Evolutionary conservation across 495 filamentous ascomycete species (phyloP).

Genomic region (Hypoxylon subgilvum): DNA sequence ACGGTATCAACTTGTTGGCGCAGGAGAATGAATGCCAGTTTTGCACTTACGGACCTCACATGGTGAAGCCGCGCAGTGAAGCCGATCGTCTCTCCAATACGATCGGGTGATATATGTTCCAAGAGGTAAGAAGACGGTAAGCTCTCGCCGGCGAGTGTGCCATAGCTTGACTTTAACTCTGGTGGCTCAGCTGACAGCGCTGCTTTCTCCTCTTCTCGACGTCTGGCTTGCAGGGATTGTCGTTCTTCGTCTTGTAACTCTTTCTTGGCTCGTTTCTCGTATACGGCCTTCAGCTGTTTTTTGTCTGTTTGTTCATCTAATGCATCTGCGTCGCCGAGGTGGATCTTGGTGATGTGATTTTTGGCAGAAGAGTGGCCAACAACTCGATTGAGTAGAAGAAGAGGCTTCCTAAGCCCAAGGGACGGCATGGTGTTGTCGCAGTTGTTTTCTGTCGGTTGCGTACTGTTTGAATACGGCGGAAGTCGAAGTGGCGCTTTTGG

Average conservation of each 20-base stretch:
- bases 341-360: conserved; percentile 53
- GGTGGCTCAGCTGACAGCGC: conserved; percentile 53
- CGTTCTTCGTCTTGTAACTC: conserved; percentile 59
- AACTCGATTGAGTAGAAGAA: conserved; percentile 52
- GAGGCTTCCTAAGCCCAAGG: conserved; percentile 47
- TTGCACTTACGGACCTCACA: conserved; percentile 80
- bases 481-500: background rate
- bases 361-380: conserved; percentile 52
- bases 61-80: conserved; percentile 89
- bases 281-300: conserved; percentile 54
- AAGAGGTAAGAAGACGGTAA: conserved; percentile 33
- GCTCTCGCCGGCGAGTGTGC: conserved; percentile 51
- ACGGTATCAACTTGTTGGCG: conserved; percentile 81
- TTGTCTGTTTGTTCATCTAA: conserved; percentile 53
- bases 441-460: background rate
- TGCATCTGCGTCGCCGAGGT: conserved; percentile 56
- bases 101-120: conserved; percentile 35
- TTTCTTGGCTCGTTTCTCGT: conserved; percentile 59
- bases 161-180: conserved; percentile 67
- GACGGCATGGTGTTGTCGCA: conserved; percentile 41
- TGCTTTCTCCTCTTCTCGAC: conserved; percentile 52
- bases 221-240: conserved; percentile 56
- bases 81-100: conserved; percentile 68
- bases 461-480: background rate
- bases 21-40: conserved; percentile 86